Conservation (phyloP, 1,139 yeast species). For the Tardiomyces blankii region DNA sequence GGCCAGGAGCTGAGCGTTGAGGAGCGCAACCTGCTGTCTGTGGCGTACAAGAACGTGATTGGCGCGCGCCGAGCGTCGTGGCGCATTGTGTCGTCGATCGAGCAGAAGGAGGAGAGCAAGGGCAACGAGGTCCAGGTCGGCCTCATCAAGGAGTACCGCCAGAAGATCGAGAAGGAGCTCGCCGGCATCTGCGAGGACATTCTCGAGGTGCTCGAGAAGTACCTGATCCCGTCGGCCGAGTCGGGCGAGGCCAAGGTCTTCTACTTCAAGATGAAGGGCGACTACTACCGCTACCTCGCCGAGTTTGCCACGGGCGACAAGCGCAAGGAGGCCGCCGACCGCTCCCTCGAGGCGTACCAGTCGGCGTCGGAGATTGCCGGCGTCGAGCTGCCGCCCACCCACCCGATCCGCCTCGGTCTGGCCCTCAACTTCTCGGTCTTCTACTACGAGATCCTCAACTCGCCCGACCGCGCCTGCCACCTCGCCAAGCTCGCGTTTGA, state of each 20-base stretch:
- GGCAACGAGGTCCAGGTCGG: conserved; percentile 76
- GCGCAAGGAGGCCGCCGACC: conserved; percentile 90
- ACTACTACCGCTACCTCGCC: conserved; percentile 97
- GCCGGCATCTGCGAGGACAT: conserved; percentile 94
- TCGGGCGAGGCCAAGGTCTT: conserved; percentile 97
- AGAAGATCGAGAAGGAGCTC: conserved; percentile 90
- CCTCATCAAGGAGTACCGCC: conserved; percentile 88
- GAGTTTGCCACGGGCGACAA: conserved; percentile 91
- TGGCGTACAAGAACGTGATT: conserved; percentile 96
- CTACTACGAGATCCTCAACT: conserved; percentile 95
- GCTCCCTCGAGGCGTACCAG: conserved; percentile 92
- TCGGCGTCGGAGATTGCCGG: conserved; percentile 96
- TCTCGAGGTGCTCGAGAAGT: conserved; percentile 73
- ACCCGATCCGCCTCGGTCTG: conserved; percentile 96
- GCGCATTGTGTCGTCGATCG: conserved; percentile 98
- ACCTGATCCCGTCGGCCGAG: conserved; percentile 89
- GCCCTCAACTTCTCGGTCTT: conserved; percentile 97
- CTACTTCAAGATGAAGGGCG: conserved; percentile 99
- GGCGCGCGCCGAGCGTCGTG: conserved; percentile 99
- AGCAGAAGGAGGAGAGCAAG: conserved; percentile 97
- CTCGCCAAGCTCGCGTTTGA: conserved; percentile 98
- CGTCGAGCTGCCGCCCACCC: conserved; percentile 96
- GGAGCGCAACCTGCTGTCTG: conserved; percentile 94
- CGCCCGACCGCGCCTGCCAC: conserved; percentile 99
- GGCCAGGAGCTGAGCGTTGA: conserved; percentile 95